Percentiles rank a stretch among this genome's conserved stretches.
phyloP scores from a whole-genome alignment of 2,329 filamentous ascomycete genomes.

The Phialophora expanda region DNA sequence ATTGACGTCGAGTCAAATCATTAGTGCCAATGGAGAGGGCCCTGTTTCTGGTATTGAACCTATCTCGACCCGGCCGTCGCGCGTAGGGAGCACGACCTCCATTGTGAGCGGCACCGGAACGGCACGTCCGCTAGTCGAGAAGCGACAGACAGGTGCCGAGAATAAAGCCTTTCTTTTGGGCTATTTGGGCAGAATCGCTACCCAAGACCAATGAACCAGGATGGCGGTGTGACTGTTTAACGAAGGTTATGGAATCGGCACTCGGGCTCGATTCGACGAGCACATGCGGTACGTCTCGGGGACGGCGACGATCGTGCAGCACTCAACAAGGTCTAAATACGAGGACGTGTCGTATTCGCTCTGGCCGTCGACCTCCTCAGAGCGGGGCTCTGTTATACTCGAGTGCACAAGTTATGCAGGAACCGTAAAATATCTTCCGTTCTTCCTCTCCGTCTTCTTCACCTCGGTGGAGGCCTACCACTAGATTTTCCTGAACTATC shows the following conservation, averaged over 20 bases:
- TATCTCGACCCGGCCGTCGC: conserved; percentile 36
- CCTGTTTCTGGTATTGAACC: conserved; percentile 39
- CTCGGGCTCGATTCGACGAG: not conserved
- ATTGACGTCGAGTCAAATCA: conserved; percentile 31
- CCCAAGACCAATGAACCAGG: conserved; percentile 30
- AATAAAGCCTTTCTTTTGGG: conserved; percentile 78
- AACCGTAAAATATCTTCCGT: not conserved
- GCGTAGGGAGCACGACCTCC: conserved; percentile 38
- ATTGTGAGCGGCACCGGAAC: conserved; percentile 33
- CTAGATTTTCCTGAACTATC: not conserved
- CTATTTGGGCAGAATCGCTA: conserved; percentile 63
- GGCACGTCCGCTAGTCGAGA: conserved; percentile 58
- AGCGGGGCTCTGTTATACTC: conserved; percentile 8
- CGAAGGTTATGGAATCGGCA: conserved; percentile 3
- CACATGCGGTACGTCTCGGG: not conserved
- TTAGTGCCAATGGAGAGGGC: conserved; percentile 34
- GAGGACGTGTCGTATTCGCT: conserved; percentile 15
- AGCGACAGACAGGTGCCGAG: conserved; percentile 61
- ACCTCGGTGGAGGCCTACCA: not conserved
- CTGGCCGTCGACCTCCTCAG: not conserved
- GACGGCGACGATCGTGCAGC: not conserved
- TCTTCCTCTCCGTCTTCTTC: not conserved
- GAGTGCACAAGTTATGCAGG: conserved; percentile 16
- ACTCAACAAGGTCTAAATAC: not conserved
- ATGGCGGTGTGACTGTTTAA: not conserved